A percentile compares a stretch with the other conserved stretches of the same genome.
phyloP scores from a whole-genome alignment of 306 rosid genomes.

The Erythrophleum fordii region DNA sequence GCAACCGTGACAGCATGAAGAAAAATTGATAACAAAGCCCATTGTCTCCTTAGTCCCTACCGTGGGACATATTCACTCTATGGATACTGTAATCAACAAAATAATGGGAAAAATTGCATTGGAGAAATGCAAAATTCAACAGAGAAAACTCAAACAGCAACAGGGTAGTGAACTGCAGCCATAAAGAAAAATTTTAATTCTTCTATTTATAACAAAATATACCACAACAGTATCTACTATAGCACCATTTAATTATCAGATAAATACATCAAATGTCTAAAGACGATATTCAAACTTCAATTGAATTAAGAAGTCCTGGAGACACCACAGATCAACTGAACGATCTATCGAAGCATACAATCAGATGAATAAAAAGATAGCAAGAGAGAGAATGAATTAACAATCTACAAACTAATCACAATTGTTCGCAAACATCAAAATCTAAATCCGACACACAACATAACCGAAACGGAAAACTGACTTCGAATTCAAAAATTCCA shows the following conservation, averaged over 20 bases:
- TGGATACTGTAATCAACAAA: slow-evolving; percentile 15
- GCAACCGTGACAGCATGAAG: slow-evolving; percentile 8
- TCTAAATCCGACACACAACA: slow-evolving; percentile 31
- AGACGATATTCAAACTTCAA: background rate
- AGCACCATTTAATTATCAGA: slow-evolving; percentile 22
- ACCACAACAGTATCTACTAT: slow-evolving; percentile 16
- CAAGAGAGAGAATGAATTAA: background rate
- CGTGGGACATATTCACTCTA: slow-evolving; percentile 25
- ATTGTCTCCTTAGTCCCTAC: background rate
- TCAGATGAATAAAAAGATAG: background rate
- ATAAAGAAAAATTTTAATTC: background rate
- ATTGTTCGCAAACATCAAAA: slow-evolving; percentile 35
- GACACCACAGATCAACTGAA: slow-evolving; percentile 50
- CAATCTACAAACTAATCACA: slow-evolving; percentile 41
- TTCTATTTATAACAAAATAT: slow-evolving; percentile 8
- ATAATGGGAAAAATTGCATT: background rate
- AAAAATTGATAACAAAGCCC: slow-evolving; percentile 20
- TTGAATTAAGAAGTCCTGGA: slow-evolving; percentile 26
- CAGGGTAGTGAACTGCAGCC: background rate
- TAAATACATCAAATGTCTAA: slow-evolving; percentile 17
- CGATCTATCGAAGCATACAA: slow-evolving; percentile 32
- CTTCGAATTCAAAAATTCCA: background rate
- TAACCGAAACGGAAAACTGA: slow-evolving; percentile 19
- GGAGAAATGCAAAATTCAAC: slow-evolving; percentile 17
- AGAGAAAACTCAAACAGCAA: slow-evolving; percentile 9